Base-by-base conservation (phyloP, 2,329 filamentous ascomycete genomes). In the Emergomyces orientalis region DNA sequence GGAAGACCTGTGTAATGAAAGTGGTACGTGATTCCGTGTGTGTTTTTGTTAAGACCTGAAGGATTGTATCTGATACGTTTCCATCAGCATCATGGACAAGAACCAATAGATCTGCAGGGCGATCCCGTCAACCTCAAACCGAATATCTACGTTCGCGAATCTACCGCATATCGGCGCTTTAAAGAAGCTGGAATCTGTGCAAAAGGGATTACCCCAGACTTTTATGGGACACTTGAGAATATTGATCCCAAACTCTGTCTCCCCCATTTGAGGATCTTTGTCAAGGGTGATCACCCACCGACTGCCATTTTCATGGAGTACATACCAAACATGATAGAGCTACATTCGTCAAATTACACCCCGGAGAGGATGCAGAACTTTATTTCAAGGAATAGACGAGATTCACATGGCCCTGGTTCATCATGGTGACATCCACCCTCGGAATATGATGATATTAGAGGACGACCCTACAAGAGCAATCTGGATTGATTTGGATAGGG, bases 401-500 rank as follows among this genome's bases (percentile, higher is more conserved):
- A 68, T 71, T 11, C 67, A 69, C 47, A 59, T 43, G 9, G 68
- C 67, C 13, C 41, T 62, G 11, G 54, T 70, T 32, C 62, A 63
- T n/a, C 69, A 71, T 41, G 59, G 56, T 41, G 68, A 71, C 60
- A 64, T 70, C 5, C 66, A 69, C 30, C 67, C 69, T 0, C 68
- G 66, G 51, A 67, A 69, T 61, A 67, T 71, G 47, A 67, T 71
- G 32, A 25, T 69, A 45, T 60, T 68, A 2, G 61, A 62, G 52
- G 66, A 63, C 2, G 54, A 62, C 4, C 41, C 41, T 27, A 45
- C 56, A 32, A 62, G 64, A 39, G 51, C 68, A 6, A 65, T 71
- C 17, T 70, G 64, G 67, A 58, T 70, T 37, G 67, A 69, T 64
- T 70, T 71, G 51, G 66, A 71, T 63, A 64, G 68, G 57, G 63